Base-by-base conservation (phyloP, 2,329 filamentous ascomycete genomes). In the Alternaria angustiovoidea region DNA sequence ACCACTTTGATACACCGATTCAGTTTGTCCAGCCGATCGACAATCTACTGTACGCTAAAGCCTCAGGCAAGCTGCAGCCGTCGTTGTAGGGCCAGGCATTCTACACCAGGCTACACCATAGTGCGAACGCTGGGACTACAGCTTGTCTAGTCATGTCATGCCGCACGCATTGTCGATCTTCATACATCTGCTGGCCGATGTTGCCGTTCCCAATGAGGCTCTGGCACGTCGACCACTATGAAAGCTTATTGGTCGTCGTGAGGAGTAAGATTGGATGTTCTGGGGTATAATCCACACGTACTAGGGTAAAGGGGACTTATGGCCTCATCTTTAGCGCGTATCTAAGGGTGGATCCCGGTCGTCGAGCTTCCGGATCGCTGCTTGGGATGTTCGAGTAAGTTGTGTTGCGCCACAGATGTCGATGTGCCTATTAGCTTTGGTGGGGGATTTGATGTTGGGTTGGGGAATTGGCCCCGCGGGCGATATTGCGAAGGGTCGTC, bases 331-430 rank as follows among this genome's bases (percentile, higher is more conserved):
- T 39, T 32, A 54, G 49, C 49, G 20, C 32, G 2, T 12, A n/a
- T 49, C 32, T 36, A 18, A 24, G 7, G 49, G 49, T 38, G 18
- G 41, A 30, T 53, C 30, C 41, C 48, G 49, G 49, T 41, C 16
- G 42, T 58, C 49, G 53, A 58, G 41, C 55, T 54, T 58, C 26
- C 34, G 34, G 24, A 22, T 11, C 30, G 6, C 20, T 47, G 51
- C 24, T 58, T 46, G 20, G 16, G 44, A 41, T 48, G 42, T 39
- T 54, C 5, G 11, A 14, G 16, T 14, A 47, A 26, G 14, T 41
- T 16, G 4, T 5, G 39, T 41, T 16, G 20, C 42, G 32, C 24
- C 34, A 39, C 42, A 26, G 20, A 20, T 34, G 42, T 47, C 42
- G 42, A 52, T 46, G 11, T 32, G 34, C 20, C 18, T 49, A 14